phyloP scores from a whole-genome alignment of 345 rosid genomes.

The Conringia planisiliqua region DNA sequence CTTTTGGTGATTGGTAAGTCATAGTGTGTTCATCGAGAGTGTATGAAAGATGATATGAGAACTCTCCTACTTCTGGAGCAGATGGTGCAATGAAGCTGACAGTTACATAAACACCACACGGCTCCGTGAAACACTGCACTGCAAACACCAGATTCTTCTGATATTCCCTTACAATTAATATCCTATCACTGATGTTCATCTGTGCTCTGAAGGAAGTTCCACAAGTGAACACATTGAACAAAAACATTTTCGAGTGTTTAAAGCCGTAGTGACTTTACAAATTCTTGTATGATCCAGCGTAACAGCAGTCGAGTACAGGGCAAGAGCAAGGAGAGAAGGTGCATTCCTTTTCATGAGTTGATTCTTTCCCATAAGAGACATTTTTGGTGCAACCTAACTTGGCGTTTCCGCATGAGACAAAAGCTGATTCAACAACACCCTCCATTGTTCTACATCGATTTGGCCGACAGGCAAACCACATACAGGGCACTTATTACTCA shows the following conservation, averaged over 20 bases:
- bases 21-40: no score
- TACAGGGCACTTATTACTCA: constrained; percentile 41
- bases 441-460: constrained; percentile 49
- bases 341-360: constrained; percentile 42
- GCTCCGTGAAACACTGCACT: background rate
- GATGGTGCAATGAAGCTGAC: no score
- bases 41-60: no score
- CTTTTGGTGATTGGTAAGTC: no score
- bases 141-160: background rate
- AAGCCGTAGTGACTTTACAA: constrained; percentile 30
- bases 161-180: background rate
- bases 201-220: background rate
- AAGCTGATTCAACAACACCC: constrained; percentile 40
- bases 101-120: background rate
- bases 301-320: constrained; percentile 42
- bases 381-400: constrained; percentile 39
- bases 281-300: constrained; percentile 31
- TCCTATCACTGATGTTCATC: background rate
- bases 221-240: background rate
- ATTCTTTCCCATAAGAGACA: constrained; percentile 31
- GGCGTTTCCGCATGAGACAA: constrained; percentile 38
- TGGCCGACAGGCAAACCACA: constrained; percentile 43
- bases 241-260: background rate
- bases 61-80: no score
- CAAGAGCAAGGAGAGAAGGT: constrained; percentile 37